Evolutionary conservation across 1,139 yeast genomes (phyloP).

Genomic region (Blastobotrys petasosporus): DNA sequence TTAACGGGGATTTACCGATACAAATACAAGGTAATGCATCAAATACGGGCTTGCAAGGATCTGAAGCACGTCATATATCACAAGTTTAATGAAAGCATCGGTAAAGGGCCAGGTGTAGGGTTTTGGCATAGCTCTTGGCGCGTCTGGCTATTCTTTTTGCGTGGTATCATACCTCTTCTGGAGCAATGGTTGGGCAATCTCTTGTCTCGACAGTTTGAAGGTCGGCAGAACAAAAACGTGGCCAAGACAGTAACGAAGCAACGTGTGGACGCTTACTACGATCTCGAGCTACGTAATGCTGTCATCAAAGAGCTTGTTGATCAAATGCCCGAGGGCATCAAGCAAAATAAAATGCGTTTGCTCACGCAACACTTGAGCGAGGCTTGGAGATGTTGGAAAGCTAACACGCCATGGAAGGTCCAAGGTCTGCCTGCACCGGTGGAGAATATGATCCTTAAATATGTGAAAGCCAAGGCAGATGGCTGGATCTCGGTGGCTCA

Average conservation of each 20-base stretch:
- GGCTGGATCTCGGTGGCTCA: slow-evolving; percentile 96
- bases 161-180: slow-evolving; percentile 89
- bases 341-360: slow-evolving; percentile 79
- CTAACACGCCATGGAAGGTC: slow-evolving; percentile 96
- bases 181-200: slow-evolving; percentile 95
- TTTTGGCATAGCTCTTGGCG: slow-evolving; percentile 99
- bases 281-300: slow-evolving; percentile 85
- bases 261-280: slow-evolving; percentile 90
- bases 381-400: slow-evolving; percentile 99
- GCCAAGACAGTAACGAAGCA: slow-evolving; percentile 95
- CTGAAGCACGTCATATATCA: slow-evolving; percentile 85
- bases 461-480: slow-evolving; percentile 91
- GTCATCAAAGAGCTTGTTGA: slow-evolving; percentile 94
- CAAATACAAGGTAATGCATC: slow-evolving; percentile 97
- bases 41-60: slow-evolving; percentile 92
- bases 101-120: slow-evolving; percentile 98
- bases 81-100: slow-evolving; percentile 71
- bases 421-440: slow-evolving; percentile 94
- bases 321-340: slow-evolving; percentile 94
- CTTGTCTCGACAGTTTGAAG: slow-evolving; percentile 90
- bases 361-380: slow-evolving; percentile 91
- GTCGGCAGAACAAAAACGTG: slow-evolving; percentile 84
- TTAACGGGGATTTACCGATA: slow-evolving; percentile 94
- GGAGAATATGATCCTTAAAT: slow-evolving; percentile 77
- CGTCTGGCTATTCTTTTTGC: slow-evolving; percentile 85